Evolutionary conservation across 148 eudicot genomes (phyloP), one percentile per base, ranked within the genome.

Genomic region (Persicaria tinctoria): DNA sequence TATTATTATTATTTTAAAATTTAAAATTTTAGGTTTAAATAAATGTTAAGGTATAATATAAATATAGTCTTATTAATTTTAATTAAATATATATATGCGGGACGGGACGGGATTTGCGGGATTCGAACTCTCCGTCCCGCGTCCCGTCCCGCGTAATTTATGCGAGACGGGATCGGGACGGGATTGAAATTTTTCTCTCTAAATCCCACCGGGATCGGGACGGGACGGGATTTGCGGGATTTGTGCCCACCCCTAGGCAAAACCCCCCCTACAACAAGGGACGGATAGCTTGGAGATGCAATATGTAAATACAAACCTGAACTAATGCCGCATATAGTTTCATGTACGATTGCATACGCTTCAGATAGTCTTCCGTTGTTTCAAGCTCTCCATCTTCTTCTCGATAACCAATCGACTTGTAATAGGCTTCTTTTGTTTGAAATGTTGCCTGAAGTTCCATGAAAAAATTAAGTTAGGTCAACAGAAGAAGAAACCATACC

Each of bases 241-340:
- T 20, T 20, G 23, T 20, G 23, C 23, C 23, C 23, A 20, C 23
- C 23, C 23, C 23, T 20, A 20, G 17, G 57, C 4, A 57, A 18
- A 45, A 44, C 5, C 5, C 49, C 32, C 12, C 63, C 16, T n/a
- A 4, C 6, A 73, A 62, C 5, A 23, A 27, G 14, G 12, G 44
- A 3, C 1, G 12, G 44, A 46, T 51, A 64, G 64, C 3, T 68
- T n/a, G 17, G 54, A 8, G 41, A 59, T 70, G 46, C 46, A 56
- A 20, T 48, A 50, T n/a, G 54, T 49, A 23, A 55, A 70, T 66
- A 49, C 80, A 74, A 77, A 95, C 98, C 98, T 95, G 98, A 79
- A 95, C 89, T 69, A 95, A 78, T 72, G 98, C 98, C 73, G 96
- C 97, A 71, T 95, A 95, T 20, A 95, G 76, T 79, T 79, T 90